Evolutionary conservation across 495 filamentous ascomycete species (phyloP), one percentile per base, ranked within the genome.

Genomic region (Astrothelium macrocarpum): DNA sequence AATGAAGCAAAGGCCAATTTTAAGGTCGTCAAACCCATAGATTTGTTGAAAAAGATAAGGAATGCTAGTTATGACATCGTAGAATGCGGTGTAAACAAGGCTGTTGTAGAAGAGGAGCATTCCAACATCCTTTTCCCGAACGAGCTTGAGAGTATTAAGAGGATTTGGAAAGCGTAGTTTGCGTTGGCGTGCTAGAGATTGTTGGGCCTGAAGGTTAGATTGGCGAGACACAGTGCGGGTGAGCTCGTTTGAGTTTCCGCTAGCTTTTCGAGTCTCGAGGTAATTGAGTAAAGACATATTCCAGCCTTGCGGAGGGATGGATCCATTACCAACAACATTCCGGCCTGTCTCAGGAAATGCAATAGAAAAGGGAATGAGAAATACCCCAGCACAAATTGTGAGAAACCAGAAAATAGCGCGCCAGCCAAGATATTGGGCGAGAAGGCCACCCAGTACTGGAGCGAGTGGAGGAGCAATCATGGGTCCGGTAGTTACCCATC

Each of bases 101-200:
- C 78, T 77, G 61, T 81, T 80, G 63, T 78, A 84, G 18, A 77
- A 69, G 7, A 88, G 80, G 23, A 90, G 71, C 28, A 87, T 72
- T 10, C 77, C 77, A 20, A 82, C 81, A 68, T 90, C 86, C 66
- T 86, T 86, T 64, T 91, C 79, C 43, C 82, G 75, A 1, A 89
- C 74, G 28, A 91, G 82, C n/a, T 77, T 74, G 1, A 93, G 75
- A 0, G 86, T 85, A 29, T 84, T 79, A 31, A 90, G 71, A 0
- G 90, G 89, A 62, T 92, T 91, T 0, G 89, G 89, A 34, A 86
- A 81, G 2, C 77, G 74, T 23, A 90, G 71, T 68, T 83, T 84
- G 42, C 78, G 76, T 49, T 76, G 77, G 39, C 59, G 70, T 16
- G 74, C 68, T 12, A 76, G 67, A 39, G 65, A 63, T 42, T 66